phyloP scores from a whole-genome alignment of 2,329 filamentous ascomycete species.

The Fusarium verticillioides region DNA sequence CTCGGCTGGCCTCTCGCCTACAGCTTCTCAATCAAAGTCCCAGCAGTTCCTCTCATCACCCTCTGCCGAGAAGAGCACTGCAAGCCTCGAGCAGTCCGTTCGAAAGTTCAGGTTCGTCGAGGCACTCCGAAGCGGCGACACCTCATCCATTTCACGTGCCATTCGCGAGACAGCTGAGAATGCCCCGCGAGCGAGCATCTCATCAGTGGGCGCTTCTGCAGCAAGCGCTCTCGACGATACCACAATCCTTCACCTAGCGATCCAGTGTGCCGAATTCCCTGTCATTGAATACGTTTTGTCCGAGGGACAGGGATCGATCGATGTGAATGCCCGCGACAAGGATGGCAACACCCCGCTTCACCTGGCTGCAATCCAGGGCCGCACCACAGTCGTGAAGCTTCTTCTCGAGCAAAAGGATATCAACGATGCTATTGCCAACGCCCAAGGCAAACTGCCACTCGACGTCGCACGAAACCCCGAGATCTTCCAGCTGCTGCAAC shows the following conservation, averaged over 20 bases:
- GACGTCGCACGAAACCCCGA: conserved; percentile 92
- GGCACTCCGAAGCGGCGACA: conserved; percentile 89
- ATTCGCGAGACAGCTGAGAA: conserved; percentile 74
- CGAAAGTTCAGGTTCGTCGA: conserved; percentile 95
- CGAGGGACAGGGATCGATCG: conserved; percentile 72
- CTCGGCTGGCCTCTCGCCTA: conserved; percentile 54
- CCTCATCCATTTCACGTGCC: conserved; percentile 86
- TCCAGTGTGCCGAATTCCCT: conserved; percentile 92
- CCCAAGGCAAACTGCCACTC: conserved; percentile 83
- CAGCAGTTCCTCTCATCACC: conserved; percentile 44
- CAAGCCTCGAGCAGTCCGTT: conserved; percentile 89
- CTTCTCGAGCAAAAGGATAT: conserved; percentile 84
- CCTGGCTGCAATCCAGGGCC: conserved; percentile 84
- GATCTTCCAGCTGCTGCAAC: conserved; percentile 94
- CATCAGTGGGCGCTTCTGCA: conserved; percentile 58
- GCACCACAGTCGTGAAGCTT: conserved; percentile 82
- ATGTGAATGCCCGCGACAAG: conserved; percentile 89
- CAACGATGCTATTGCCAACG: conserved; percentile 89
- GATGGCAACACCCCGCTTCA: conserved; percentile 96
- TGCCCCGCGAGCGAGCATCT: conserved; percentile 66
- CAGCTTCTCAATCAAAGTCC: conserved; percentile 48
- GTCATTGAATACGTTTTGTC: conserved; percentile 96
- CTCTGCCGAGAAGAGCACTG: conserved; percentile 55
- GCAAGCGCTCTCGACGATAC: conserved; percentile 76
- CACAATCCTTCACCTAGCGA: conserved; percentile 89